These are phyloP conservation scores for Pseudocercospora fuligena DNA, from an alignment of 2,329 filamentous ascomycete species.

Conservation along the genomic window DNA sequence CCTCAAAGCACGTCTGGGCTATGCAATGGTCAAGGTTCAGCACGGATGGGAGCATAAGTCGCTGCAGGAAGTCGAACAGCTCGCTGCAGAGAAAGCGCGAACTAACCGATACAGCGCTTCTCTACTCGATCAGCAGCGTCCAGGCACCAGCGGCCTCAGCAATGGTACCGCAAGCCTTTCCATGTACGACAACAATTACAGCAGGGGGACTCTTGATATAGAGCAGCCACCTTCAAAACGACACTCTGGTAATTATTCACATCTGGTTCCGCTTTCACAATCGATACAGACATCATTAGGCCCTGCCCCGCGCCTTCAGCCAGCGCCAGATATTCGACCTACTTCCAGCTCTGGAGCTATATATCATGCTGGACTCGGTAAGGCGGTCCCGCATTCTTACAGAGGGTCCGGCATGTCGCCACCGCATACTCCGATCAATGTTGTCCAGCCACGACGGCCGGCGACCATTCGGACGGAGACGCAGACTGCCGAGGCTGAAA, in stretches of 20 bases:
- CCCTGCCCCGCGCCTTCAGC: conserved; percentile 30
- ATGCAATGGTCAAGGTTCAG: conserved; percentile 92
- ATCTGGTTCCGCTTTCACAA: conserved; percentile 22
- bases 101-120: conserved; percentile 35
- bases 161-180: conserved; percentile 36
- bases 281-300: conserved; percentile 9
- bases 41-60: conserved; percentile 83
- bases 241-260: conserved; percentile 37
- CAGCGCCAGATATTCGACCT: conserved; percentile 39
- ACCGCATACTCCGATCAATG: conserved; percentile 40
- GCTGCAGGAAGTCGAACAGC: conserved; percentile 76
- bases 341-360: conserved; percentile 23
- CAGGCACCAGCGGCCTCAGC: conserved; percentile 36
- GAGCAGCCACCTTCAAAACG: conserved; percentile 39
- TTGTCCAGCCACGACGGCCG: conserved; percentile 34
- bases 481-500: conserved; percentile 70
- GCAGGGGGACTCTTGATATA: conserved; percentile 21
- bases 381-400: conserved; percentile 14
- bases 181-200: conserved; percentile 34
- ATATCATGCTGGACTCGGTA: conserved; percentile 17
- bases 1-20: conserved; percentile 81
- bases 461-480: conserved; percentile 70
- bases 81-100: conserved; percentile 67
- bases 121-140: conserved; percentile 34
- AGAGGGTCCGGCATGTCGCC: conserved; percentile 36